Evolutionary conservation across 2,329 filamentous ascomycete species (phyloP), one percentile per base, ranked within the genome.

Genomic region (Colletotrichum nymphaeae): DNA sequence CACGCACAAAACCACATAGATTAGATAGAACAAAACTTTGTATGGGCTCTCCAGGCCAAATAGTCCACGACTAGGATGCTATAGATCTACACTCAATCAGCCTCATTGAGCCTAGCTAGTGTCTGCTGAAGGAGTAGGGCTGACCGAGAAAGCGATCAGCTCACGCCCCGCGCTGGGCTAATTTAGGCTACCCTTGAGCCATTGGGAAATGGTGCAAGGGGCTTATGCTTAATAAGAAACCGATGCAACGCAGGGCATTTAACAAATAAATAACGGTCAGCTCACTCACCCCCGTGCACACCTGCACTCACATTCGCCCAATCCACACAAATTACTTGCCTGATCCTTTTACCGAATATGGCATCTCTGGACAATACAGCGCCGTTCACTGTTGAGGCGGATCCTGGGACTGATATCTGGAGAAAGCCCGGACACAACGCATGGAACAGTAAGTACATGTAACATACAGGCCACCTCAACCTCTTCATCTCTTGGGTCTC

Each of bases 381-480:
- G 37, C 62, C 52, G 16, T 90, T 92, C 80, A 85, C 82, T 14
- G 85, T 93, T 76, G 86, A 84, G 65, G 89, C 91, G 22, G 78
- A 82, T 0, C 86, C 92, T 0, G 87, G 86, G 30, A 94, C 92
- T 42, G 93, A 95, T 81, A 90, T 95, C 79, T 95, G 93, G 93
- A 90, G 92, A 80, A 94, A 94, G 80, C 83, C 86, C 14, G 89
- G 88, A 19, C 63, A 64, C 49, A 86, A 91, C 72, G 85, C 88
- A 75, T 94, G 93, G 85, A 92, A 88, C 77, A 92, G 87, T 87
- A 78, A 69, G 69, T 28, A 9, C 30, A 32, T 32, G 1, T 11
- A 19, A 59, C 7, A n/a, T 19, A 59, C 5, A 14, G 12, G 14
- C n/a, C 22, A 46, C 9, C n/a, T 9, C 5, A 1, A 6, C 22